phyloP scores from a whole-genome alignment of 1,139 yeast species.

The Tardiomyces blankii region DNA sequence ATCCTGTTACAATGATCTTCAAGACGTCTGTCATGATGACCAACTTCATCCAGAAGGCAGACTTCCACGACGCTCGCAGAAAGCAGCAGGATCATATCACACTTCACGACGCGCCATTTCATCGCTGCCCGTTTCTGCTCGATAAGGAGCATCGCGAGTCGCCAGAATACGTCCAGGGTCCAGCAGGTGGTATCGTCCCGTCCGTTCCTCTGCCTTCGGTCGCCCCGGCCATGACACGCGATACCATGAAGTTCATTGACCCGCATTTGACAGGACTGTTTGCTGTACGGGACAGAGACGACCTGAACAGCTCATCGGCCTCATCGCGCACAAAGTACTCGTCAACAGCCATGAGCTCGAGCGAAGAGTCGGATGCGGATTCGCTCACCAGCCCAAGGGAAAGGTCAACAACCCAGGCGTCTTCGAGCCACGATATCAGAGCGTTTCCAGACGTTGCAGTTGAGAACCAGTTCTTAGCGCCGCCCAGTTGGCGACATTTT shows the following conservation, averaged over 20 bases:
- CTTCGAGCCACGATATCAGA: not conserved
- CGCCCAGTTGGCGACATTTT: not conserved
- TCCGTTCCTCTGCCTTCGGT: constrained; percentile 56
- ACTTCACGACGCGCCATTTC: constrained; percentile 72
- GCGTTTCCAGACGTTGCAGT: too few species aligned
- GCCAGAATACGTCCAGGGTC: constrained; percentile 32
- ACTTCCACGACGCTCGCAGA: constrained; percentile 36
- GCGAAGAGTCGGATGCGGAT: not conserved
- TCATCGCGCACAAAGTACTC: constrained; percentile 1
- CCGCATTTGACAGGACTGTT: constrained; percentile 8
- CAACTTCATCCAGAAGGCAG: constrained; percentile 45
- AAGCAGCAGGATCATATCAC: constrained; percentile 57
- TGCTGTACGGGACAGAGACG: not conserved
- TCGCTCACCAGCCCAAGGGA: not conserved
- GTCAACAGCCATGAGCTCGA: not conserved
- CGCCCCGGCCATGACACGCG: constrained; percentile 45
- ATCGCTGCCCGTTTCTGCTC: constrained; percentile 63
- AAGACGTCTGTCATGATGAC: constrained; percentile 49
- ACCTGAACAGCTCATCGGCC: not conserved
- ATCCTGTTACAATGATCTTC: constrained; percentile 25
- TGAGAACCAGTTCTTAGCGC: not conserved
- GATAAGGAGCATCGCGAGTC: constrained; percentile 36
- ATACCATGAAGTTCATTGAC: constrained; percentile 16
- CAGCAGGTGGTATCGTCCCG: constrained; percentile 34
- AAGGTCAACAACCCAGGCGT: not conserved